phyloP scores from a whole-genome alignment of 257 asterid genomes.

The Lantana camara region DNA sequence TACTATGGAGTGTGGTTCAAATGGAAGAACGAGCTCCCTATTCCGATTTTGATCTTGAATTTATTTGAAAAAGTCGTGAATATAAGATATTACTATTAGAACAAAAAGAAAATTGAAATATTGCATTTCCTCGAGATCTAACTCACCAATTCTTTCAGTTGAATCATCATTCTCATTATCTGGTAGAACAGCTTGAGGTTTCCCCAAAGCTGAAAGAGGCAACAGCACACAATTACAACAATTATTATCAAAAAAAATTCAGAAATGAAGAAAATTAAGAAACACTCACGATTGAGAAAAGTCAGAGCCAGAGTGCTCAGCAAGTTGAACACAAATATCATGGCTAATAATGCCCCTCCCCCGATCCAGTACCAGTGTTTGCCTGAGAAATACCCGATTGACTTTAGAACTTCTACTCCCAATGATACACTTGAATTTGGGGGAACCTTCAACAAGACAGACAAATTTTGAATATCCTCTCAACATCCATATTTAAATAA shows the following conservation, averaged over 20 bases:
- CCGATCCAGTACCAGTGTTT: conserved; percentile 62
- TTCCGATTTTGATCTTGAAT: conserved; percentile 20
- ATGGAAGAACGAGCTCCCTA: conserved; percentile 48
- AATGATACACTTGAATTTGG: conserved; percentile 33
- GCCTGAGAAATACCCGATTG: conserved; percentile 41
- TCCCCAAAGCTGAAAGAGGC: conserved; percentile 51
- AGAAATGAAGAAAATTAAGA: not conserved
- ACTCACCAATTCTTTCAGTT: conserved; percentile 30
- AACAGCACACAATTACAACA: not conserved
- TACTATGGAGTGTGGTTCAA: conserved; percentile 51
- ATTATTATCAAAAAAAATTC: not conserved
- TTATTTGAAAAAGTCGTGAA: not conserved
- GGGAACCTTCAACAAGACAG: conserved; percentile 30
- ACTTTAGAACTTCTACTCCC: conserved; percentile 43
- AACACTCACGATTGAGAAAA: conserved; percentile 59
- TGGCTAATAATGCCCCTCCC: conserved; percentile 46
- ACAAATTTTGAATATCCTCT: not conserved
- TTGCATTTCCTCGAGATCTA: not conserved
- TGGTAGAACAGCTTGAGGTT: conserved; percentile 52
- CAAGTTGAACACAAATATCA: conserved; percentile 33
- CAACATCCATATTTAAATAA: not conserved
- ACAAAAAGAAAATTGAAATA: not conserved
- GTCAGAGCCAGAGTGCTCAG: conserved; percentile 42
- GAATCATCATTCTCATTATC: conserved; percentile 36
- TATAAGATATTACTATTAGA: not conserved